Evolutionary conservation across 2,329 filamentous ascomycete species (phyloP).

Genomic region (Penicillium sp.): DNA sequence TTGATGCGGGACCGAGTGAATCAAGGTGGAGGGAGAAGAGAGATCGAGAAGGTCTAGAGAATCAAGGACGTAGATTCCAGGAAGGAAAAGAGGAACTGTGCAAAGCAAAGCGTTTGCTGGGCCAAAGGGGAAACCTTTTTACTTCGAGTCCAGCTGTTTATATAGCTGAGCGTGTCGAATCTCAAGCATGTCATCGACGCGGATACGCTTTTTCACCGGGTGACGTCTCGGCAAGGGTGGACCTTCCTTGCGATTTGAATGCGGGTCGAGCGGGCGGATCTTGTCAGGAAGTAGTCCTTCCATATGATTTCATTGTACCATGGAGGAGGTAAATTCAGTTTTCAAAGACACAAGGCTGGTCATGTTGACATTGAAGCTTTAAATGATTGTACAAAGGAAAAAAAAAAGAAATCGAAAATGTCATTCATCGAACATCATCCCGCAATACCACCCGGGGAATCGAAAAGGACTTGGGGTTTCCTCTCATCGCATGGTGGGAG

Average conservation of each 20-base stretch:
- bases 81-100: neutral
- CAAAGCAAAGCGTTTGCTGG: no score
- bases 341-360: neutral
- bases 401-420: no score
- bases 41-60: neutral
- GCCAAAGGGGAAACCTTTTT: no score
- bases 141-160: no score
- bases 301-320: neutral
- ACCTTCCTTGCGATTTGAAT: constrained; percentile 7
- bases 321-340: no score
- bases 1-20: neutral
- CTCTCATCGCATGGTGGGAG: constrained; percentile 5
- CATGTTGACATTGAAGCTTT: no score
- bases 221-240: constrained; percentile 8
- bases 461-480: constrained; percentile 7
- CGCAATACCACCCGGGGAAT: constrained; percentile 6
- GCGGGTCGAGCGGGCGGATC: neutral
- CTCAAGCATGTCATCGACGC: no score
- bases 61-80: neutral
- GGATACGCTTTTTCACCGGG: neutral
- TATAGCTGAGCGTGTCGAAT: no score
- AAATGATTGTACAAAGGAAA: neutral
- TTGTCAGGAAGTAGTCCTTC: neutral
- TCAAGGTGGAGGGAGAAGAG: neutral
- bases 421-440: neutral